These are phyloP conservation scores for Diaporthe ampelina DNA, from an alignment of 2,329 filamentous ascomycete genomes.

Conservation along the genomic window DNA sequence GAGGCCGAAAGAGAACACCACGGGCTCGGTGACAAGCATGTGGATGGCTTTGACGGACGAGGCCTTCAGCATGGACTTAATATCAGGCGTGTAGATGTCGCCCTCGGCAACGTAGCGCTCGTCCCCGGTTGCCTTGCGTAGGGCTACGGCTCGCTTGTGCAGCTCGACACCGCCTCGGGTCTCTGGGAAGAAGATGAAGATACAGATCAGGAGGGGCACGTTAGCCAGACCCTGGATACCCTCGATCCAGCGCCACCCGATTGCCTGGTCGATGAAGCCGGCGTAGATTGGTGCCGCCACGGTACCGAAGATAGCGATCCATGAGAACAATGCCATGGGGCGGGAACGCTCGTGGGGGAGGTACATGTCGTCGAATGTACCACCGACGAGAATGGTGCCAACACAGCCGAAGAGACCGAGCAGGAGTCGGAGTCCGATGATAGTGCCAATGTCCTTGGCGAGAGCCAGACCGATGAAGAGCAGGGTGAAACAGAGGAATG, in stretches of 20 bases:
- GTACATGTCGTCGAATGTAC: slow-evolving; percentile 65
- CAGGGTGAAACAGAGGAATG: slow-evolving; percentile 60
- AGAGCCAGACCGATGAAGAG: slow-evolving; percentile 63
- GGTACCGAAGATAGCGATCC: slow-evolving; percentile 64
- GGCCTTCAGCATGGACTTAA: slow-evolving; percentile 60
- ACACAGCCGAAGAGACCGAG: slow-evolving; percentile 64
- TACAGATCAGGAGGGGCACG: slow-evolving; percentile 54
- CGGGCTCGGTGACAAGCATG: slow-evolving; percentile 41
- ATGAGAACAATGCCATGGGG: slow-evolving; percentile 63
- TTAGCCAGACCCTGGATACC: slow-evolving; percentile 66
- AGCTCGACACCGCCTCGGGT: slow-evolving; percentile 49
- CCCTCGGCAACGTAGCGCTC: slow-evolving; percentile 63
- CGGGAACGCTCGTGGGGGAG: slow-evolving; percentile 58
- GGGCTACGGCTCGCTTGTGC: slow-evolving; percentile 61
- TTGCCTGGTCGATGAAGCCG: slow-evolving; percentile 65
- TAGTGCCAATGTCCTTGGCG: slow-evolving; percentile 62
- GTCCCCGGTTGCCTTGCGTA: slow-evolving; percentile 62
- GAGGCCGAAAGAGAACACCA: slow-evolving; percentile 40
- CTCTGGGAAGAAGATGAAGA: slow-evolving; percentile 48
- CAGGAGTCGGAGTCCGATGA: slow-evolving; percentile 60
- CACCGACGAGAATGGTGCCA: slow-evolving; percentile 63
- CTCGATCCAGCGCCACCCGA: slow-evolving; percentile 68
- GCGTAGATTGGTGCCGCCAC: slow-evolving; percentile 67
- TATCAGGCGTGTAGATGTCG: slow-evolving; percentile 63
- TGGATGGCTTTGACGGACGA: slow-evolving; percentile 59